These are phyloP conservation scores for Fusarium sp. DNA, from an alignment of 2,329 filamentous ascomycete species.

Conservation along the genomic window DNA sequence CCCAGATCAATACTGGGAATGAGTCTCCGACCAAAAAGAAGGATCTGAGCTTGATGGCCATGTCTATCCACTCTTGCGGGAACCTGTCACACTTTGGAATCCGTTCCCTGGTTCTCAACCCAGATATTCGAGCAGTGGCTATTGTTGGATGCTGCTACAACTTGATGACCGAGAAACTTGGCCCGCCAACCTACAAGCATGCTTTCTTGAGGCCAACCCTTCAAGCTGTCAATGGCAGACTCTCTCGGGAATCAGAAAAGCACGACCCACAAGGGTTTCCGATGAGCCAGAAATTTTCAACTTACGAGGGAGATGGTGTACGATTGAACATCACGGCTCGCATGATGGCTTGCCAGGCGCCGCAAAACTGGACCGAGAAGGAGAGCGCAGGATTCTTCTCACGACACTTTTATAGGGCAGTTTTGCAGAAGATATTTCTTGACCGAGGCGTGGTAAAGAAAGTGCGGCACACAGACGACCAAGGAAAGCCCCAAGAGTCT, in stretches of 20 bases:
- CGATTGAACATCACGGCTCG: constrained; percentile 94
- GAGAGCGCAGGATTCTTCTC: constrained; percentile 93
- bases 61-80: constrained; percentile 96
- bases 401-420: constrained; percentile 90
- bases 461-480: constrained; percentile 58
- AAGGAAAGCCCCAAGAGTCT: constrained; percentile 44
- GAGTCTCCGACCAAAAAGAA: constrained; percentile 44
- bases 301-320: constrained; percentile 72
- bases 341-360: constrained; percentile 98
- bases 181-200: constrained; percentile 87
- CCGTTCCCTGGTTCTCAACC: constrained; percentile 85
- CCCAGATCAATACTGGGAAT: constrained; percentile 63
- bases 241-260: constrained; percentile 75
- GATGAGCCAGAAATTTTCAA: constrained; percentile 80
- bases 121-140: constrained; percentile 87
- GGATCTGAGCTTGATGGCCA: constrained; percentile 77
- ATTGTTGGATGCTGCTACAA: constrained; percentile 99
- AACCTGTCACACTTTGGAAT: constrained; percentile 97
- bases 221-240: constrained; percentile 75
- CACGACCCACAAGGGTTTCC: constrained; percentile 93
- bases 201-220: constrained; percentile 79
- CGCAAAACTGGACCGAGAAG: constrained; percentile 85
- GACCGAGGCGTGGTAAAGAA: constrained; percentile 82
- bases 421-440: constrained; percentile 92
- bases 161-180: constrained; percentile 88